These are phyloP conservation scores for Triticum aestivum DNA, from an alignment of 176 grass and related monocot genomes.

Conservation along the genomic window IWGSC_CS_RefSeq_v2.1 NC_057813.1:480047729-480048228, in stretches of 20 bases:
- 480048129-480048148: not conserved
- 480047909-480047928: slow-evolving; percentile 6
- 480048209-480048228: slow-evolving; percentile 3
- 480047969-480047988: not conserved
- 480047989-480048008: slow-evolving; percentile 40
- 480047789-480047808: slow-evolving; percentile 27
- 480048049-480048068: slow-evolving; percentile 37
- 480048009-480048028: slow-evolving; percentile 29
- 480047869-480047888: slow-evolving; percentile 1
- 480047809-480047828: not conserved
- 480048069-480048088: slow-evolving; percentile 59
- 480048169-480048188: not conserved
- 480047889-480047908: slow-evolving; percentile 4
- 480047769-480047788: not conserved
- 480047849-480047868: slow-evolving; percentile 34
- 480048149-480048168: slow-evolving; percentile 24
- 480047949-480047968: not conserved
- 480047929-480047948: slow-evolving; percentile 40
- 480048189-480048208: not conserved
- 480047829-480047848: not conserved
- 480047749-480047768: not conserved
- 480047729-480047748: not conserved
- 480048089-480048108: slow-evolving; percentile 64
- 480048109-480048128: not conserved
- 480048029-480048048: slow-evolving; percentile 55